These are phyloP conservation scores for Cercospora nicotianae DNA, from an alignment of 2,329 filamentous ascomycete species.

Conservation along the genomic window DNA sequence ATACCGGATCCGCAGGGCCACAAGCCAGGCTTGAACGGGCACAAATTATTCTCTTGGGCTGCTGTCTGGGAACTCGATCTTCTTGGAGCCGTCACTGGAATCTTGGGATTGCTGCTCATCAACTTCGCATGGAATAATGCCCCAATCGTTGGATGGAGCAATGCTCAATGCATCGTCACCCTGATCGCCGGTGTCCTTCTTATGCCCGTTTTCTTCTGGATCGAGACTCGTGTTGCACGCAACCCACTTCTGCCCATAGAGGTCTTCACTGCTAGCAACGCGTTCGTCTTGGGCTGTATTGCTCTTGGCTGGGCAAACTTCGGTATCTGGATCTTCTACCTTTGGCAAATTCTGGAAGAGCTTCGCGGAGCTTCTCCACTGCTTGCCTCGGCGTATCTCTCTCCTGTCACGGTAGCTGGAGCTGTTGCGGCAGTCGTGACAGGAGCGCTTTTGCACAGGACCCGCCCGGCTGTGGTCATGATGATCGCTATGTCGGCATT, in stretches of 20 bases:
- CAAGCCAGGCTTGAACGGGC: constrained; percentile 23
- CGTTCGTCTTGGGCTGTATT: constrained; percentile 34
- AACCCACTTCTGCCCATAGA: constrained; percentile 33
- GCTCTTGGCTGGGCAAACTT: constrained; percentile 35
- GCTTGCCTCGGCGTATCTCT: constrained; percentile 48
- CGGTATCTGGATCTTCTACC: constrained; percentile 35
- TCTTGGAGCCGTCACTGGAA: constrained; percentile 31
- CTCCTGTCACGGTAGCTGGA: constrained; percentile 49
- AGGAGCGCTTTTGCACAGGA: constrained; percentile 31
- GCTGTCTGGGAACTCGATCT: constrained; percentile 29
- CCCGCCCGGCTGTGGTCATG: constrained; percentile 40
- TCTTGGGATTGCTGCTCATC: constrained; percentile 34
- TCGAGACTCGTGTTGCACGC: constrained; percentile 28
- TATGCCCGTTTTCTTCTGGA: constrained; percentile 32
- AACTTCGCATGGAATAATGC: constrained; percentile 38
- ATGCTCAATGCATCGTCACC: constrained; percentile 31
- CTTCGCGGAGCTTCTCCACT: constrained; percentile 47
- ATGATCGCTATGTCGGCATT: constrained; percentile 45
- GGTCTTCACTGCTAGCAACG: constrained; percentile 31
- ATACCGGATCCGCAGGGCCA: constrained; percentile 31
- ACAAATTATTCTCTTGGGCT: constrained; percentile 16
- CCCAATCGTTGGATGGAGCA: constrained; percentile 34
- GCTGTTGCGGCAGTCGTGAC: constrained; percentile 48
- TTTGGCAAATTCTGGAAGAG: constrained; percentile 52
- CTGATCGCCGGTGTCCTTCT: constrained; percentile 33